Evolutionary conservation across 495 filamentous ascomycete genomes (phyloP).

Genomic region (Neurospora tetraspora): DNA sequence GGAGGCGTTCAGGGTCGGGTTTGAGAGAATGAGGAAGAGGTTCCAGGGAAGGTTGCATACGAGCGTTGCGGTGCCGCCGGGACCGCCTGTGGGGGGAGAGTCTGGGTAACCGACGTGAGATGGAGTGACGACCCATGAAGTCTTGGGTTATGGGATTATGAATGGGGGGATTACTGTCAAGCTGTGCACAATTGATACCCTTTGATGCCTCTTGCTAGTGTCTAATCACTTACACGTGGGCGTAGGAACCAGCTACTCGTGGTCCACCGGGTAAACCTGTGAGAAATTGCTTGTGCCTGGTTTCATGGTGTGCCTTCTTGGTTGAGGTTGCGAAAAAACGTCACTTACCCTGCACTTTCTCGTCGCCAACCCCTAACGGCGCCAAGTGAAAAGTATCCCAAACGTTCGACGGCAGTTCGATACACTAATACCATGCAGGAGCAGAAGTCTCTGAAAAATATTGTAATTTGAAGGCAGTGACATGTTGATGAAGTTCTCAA

Average conservation of each 20-base stretch:
- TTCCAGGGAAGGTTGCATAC: conserved; percentile 33
- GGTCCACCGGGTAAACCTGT: not conserved
- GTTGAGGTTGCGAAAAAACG: not conserved
- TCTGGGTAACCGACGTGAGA: not conserved
- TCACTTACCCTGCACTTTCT: not conserved
- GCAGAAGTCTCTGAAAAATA: not conserved
- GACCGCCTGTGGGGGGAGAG: not conserved
- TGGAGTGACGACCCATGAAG: not conserved
- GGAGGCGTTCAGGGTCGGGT: conserved; percentile 32
- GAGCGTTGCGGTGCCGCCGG: not conserved
- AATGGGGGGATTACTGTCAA: too few relatives aligned
- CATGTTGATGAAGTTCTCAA: not conserved
- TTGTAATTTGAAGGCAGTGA: not conserved
- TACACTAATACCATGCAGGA: not conserved
- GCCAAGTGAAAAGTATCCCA: not conserved
- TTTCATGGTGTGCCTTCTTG: too few relatives aligned
- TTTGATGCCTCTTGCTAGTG: not conserved
- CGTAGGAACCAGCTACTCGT: not conserved
- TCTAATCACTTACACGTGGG: not conserved
- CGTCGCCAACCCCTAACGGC: not conserved
- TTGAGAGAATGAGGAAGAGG: conserved; percentile 32
- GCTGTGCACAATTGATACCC: not conserved
- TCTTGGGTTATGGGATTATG: not conserved
- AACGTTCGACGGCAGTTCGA: not conserved
- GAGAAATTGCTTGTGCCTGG: not conserved